phyloP scores from a whole-genome alignment of 192 early-diverging fungal genomes.

The Lobosporangium transversale region DNA sequence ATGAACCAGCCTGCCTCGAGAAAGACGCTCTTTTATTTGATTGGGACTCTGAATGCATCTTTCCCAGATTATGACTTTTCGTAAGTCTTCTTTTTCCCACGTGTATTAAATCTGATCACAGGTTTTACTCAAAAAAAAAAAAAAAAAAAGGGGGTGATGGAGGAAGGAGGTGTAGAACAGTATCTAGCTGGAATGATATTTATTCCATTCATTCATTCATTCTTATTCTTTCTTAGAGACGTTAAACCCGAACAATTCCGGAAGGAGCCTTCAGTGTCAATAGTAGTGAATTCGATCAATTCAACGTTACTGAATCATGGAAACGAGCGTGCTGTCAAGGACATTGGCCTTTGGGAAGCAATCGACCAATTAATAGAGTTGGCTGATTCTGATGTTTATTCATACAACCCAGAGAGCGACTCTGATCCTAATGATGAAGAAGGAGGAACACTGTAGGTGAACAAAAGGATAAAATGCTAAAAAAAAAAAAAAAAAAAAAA shows the following conservation, averaged over 20 bases:
- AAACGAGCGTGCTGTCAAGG: slow-evolving; percentile 69
- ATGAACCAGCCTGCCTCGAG: slow-evolving; percentile 83
- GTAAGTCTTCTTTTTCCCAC: slow-evolving; percentile 46
- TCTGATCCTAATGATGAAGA: slow-evolving; percentile 93
- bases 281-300: slow-evolving; percentile 87
- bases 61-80: slow-evolving; percentile 99
- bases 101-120: background rate
- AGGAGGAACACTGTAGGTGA: slow-evolving; percentile 55
- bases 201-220: no score
- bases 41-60: slow-evolving; percentile 94
- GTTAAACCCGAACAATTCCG: slow-evolving; percentile 81
- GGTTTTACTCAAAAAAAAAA: background rate
- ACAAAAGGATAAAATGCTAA: no score
- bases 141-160: no score
- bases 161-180: no score
- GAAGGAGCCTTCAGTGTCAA: slow-evolving; percentile 73
- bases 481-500: no score
- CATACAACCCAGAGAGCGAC: slow-evolving; percentile 86
- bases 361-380: slow-evolving; percentile 86
- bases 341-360: slow-evolving; percentile 81
- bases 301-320: slow-evolving; percentile 86
- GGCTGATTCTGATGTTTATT: slow-evolving; percentile 89
- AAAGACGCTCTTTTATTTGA: slow-evolving; percentile 92
- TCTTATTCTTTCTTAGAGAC: slow-evolving; percentile 57
- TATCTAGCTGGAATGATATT: no score